Percentiles rank a stretch among this genome's conserved stretches.
Conservation (phyloP, 495 filamentous ascomycete genomes). For the Penicillium angulare region DNA sequence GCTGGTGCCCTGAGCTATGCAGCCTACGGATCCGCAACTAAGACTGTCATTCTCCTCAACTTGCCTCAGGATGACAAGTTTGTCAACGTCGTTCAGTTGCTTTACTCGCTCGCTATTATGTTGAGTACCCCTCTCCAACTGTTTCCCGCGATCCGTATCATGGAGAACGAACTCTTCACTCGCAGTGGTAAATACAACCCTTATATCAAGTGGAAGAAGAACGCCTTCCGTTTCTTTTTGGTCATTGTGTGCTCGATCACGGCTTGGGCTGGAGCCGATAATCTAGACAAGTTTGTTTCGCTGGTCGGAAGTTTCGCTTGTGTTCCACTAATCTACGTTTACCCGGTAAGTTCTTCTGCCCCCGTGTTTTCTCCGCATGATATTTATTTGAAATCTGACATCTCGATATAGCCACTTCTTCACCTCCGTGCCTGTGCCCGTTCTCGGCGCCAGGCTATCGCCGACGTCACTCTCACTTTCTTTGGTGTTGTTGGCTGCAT, state of each 20-base stretch:
- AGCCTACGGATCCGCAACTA: conserved; percentile 89
- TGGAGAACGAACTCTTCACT: conserved; percentile 67
- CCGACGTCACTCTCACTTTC: conserved; percentile 71
- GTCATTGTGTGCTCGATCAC: conserved; percentile 82
- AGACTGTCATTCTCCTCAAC: conserved; percentile 95
- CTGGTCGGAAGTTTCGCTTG: conserved; percentile 97
- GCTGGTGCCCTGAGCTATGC: conserved; percentile 95
- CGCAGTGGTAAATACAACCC: conserved; percentile 94
- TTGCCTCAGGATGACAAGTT: conserved; percentile 93
- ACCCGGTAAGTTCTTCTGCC: conserved; percentile 69
- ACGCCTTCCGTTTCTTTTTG: conserved; percentile 87
- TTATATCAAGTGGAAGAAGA: conserved; percentile 98
- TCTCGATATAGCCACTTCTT: conserved; percentile 66
- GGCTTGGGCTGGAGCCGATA: conserved; percentile 87
- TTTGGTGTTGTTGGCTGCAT: conserved; percentile 84
- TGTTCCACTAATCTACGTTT: conserved; percentile 95
- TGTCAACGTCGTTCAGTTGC: conserved; percentile 92
- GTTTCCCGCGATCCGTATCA: conserved; percentile 88
- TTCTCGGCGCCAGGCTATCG: conserved; percentile 56
- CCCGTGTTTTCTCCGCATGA: background rate
- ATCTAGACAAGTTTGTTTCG: conserved; percentile 95
- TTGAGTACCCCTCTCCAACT: conserved; percentile 93
- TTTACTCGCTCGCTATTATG: conserved; percentile 92
- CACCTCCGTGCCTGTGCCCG: conserved; percentile 79
- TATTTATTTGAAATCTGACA: conserved; percentile 5